Evolutionary conservation across 2,329 filamentous ascomycete species (phyloP), one percentile per base, ranked within the genome.

Genomic region (Fusarium oligoseptatum): DNA sequence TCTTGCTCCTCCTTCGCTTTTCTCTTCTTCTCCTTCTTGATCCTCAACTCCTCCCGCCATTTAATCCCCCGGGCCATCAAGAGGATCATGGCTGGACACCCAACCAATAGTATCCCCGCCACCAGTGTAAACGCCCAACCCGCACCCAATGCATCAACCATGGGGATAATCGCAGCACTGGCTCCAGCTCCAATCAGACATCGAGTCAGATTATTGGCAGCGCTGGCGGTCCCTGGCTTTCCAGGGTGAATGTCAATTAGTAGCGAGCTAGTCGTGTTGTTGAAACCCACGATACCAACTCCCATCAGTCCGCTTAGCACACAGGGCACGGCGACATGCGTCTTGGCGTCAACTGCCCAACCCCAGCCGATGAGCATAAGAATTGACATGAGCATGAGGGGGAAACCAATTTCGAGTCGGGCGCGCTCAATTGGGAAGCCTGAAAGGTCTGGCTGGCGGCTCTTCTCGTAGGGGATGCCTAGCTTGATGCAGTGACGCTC

Each of bases 241-340:
- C 83, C 83, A 0, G 88, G 88, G 66, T 89, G 87, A 9, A 91
- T 83, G 72, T 92, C 90, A 5, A 91, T 84, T 3, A 91, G 82
- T 55, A 92, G 79, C 0, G 87, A 85, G 62, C 84, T 89, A 39
- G 85, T 81, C 4, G 87, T 83, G 67, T 89, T 90, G 78, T 87
- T 90, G 41, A 87, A 87, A 0, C 88, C 88, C 6, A 89, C 88
- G 64, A 89, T 84, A 8, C 85, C 84, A 7, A 86, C 79, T 3
- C 88, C 88, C 29, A 86, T 75, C 1, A 89, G 39, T 43, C 87
- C 85, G 37, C 87, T 83, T 14, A 89, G 71, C 4, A 89, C 80
- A 60, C 85, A 84, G 0, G 83, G 84, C 2, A 85, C 88, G 0
- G 87, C 87, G 1, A 89, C 77, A 22, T 83, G 84, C 0, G 84